Base-by-base conservation (phyloP, 306 rosid species). In the Urtica urens region DNA sequence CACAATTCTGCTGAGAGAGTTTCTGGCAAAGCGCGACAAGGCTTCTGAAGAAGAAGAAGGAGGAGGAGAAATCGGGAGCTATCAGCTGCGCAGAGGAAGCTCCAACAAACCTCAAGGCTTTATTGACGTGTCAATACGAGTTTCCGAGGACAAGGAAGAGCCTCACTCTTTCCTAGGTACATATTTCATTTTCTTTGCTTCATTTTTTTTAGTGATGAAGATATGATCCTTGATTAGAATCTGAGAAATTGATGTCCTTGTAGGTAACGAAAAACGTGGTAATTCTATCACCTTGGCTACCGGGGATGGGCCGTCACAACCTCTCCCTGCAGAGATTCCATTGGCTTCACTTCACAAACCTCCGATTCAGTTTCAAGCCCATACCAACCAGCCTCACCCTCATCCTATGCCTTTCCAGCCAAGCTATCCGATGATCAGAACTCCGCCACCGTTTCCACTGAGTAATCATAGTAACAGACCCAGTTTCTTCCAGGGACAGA, bases 31-130 rank as follows among this genome's bases (percentile, higher is more conserved):
- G 79, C 76, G 65, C 49, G 63, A 51, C 41, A 74, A 74, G 67
- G 60, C 59, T 20, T 20, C 66, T 3, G 70, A 69, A 65, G 54
- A 13, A 18, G 67, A 60, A 59, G 41, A 66, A 10, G 77, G 67
- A 46, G 63, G 51, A 47, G 79, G 60, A 63, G 83, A 79, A 56
- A 71, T 77, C 10, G 74, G 79, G 33, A 86, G 96, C 74, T 86
- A 82, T 59, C 86, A 77, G 37, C 59, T 86, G 49, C 70, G 71
- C 24, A 76, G 72, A 55, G 72, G 56, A 44, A 74, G 73, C 11
- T 79, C 93, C 55, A 70, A 46, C 68, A 77, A 86, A 41, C 81
- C 90, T 34, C 68, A 63, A 60, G 94, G 86, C 23, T 86, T 79
- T 59, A 49, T 82, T 27, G 90, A 82, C 56, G 66, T 82, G 69